Conservation (phyloP, 1,284 basidiomycete genomes). For the Trametes versicolor region DNA sequence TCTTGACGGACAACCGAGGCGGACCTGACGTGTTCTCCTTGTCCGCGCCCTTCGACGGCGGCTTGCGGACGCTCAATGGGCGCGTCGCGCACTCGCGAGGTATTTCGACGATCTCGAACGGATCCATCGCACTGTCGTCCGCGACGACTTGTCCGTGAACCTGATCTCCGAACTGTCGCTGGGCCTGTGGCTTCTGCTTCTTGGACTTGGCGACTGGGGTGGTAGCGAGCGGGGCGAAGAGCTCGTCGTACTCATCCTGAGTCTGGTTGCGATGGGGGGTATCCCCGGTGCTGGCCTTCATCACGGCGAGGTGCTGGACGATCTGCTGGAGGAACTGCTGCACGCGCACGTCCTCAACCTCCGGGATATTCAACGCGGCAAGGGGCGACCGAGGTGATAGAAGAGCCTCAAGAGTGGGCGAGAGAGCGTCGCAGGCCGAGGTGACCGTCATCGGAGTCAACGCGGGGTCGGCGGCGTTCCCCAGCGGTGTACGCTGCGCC, state of each 20-base stretch:
- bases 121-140: conserved; percentile 15
- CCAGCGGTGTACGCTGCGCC: conserved; percentile 33
- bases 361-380: conserved; percentile 47
- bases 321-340: conserved; percentile 86
- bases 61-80: conserved; percentile 46
- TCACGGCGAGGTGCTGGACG: conserved; percentile 79
- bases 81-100: conserved; percentile 35
- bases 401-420: conserved; percentile 42
- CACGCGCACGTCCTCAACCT: conserved; percentile 74
- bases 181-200: conserved; percentile 21
- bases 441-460: conserved; percentile 26
- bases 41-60: conserved; percentile 33
- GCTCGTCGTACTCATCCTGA: conserved; percentile 25
- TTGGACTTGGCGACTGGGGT: conserved; percentile 22
- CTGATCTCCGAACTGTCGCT: conserved; percentile 25
- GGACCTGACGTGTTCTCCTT: conserved; percentile 43
- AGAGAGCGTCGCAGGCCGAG: conserved; percentile 38
- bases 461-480: conserved; percentile 28
- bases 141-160: conserved; percentile 19
- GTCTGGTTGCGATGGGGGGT: conserved; percentile 15
- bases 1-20: conserved; percentile 38
- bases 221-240: conserved; percentile 28
- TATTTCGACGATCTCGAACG: conserved; percentile 28
- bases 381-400: conserved; percentile 47
- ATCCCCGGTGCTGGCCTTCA: conserved; percentile 56